Base-by-base conservation (phyloP, 164 flowering plant genomes). In the Pachysandra terminalis region DNA sequence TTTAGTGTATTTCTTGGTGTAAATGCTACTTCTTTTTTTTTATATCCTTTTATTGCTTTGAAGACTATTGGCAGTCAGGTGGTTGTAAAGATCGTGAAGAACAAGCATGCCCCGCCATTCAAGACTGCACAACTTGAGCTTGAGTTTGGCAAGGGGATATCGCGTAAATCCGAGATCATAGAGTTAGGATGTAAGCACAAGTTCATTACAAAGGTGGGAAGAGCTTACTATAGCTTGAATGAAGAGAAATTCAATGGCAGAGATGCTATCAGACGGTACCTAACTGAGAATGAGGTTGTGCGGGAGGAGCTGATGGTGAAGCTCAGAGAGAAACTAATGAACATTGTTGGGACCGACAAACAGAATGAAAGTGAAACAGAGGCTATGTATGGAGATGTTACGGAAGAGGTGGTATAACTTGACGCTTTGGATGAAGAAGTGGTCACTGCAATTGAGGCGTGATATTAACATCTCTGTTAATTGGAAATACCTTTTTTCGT, bases 61-160 rank as follows among this genome's bases (percentile, higher is more conserved):
- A 82, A 95, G 98, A 84, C 77, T 5, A 37, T 81, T 19, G 99
- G 99, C 48, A 88, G 85, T 74, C 86, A 85, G 72, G 93, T 96
- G 66, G 67, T 25, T n/a, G 98, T 91, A 59, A 90, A 96, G 75
- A 69, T 96, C 49, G 90, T 96, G 68, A 93, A 93, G 73, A 96
- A 96, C 81, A 96, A 93, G 78, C 97, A 75, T 74, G 97, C 98
- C 27, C 96, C 99, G 32, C 97, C 98, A 22, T 90, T 93, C 56
- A 89, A 74, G 76, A 82, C 83, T 14, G 97, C 87, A 13, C 81
- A 86, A 48, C 86, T 93, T 71, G 98, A 93, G 81, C 87, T 93
- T 19, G 87, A 82, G 77, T 93, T 89, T 80, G 96, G 99, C n/a
- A 90, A 88, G 71, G 99, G 99, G 25, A 96, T 96, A 60, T 77